phyloP scores from a whole-genome alignment of 345 rosid genomes.

The Syzygium aqueum region DNA sequence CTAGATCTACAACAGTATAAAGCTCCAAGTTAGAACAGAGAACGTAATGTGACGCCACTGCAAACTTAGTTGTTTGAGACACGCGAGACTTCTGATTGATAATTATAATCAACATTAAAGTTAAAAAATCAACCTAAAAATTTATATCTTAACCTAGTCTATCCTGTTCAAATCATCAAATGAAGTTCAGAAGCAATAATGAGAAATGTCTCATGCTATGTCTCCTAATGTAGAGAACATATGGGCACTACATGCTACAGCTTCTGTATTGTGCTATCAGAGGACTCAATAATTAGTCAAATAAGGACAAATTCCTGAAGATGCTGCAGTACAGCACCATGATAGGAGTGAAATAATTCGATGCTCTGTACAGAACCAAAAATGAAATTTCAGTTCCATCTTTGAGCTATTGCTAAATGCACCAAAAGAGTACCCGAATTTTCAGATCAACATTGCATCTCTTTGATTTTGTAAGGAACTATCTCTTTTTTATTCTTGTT shows the following conservation, averaged over 20 bases:
- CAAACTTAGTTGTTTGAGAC: background rate
- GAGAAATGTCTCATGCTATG: background rate
- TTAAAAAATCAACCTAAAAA: background rate
- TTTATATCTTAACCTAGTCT: background rate
- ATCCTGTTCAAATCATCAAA: background rate
- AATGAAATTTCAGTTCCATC: background rate
- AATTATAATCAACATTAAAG: background rate
- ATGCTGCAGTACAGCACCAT: background rate
- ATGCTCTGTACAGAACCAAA: background rate
- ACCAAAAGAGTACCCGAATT: background rate
- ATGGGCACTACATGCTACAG: background rate
- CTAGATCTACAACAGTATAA: slow-evolving; percentile 27
- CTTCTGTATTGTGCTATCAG: background rate
- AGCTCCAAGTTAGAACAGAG: background rate
- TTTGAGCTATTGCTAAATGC: background rate
- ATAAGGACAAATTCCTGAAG: background rate
- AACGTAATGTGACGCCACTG: too few relatives aligned
- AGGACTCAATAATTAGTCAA: background rate
- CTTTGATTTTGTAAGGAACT: background rate
- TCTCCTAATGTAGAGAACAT: background rate
- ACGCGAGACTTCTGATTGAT: background rate
- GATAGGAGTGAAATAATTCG: background rate
- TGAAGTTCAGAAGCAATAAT: background rate
- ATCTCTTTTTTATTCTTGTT: background rate
- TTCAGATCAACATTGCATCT: background rate